Conservation (phyloP, 2,329 filamentous ascomycete genomes). For the Hypocrella siamensis region DNA sequence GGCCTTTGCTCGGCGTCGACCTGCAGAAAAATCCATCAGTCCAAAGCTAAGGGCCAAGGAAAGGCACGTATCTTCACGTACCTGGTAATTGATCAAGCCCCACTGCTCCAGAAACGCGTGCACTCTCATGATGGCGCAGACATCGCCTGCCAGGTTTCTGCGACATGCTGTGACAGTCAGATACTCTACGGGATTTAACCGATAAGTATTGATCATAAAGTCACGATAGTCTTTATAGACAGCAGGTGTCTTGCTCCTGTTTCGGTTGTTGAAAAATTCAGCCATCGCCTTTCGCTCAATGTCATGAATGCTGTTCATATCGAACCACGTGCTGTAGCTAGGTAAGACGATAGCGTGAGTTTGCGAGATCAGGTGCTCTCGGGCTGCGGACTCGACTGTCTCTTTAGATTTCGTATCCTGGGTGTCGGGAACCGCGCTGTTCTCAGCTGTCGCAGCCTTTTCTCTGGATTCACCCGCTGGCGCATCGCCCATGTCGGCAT, state of each 20-base stretch:
- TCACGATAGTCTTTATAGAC: constrained; percentile 99
- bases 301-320: constrained; percentile 83
- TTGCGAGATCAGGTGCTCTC: constrained; percentile 82
- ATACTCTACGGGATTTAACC: constrained; percentile 89
- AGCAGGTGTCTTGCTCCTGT: constrained; percentile 91
- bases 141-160: constrained; percentile 87
- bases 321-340: constrained; percentile 97
- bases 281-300: constrained; percentile 90
- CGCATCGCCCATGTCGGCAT: constrained; percentile 69
- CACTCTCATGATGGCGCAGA: constrained; percentile 97
- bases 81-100: constrained; percentile 98
- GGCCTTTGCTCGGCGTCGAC: constrained; percentile 92
- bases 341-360: constrained; percentile 92
- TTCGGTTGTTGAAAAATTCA: constrained; percentile 97
- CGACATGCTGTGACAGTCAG: constrained; percentile 92
- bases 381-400: constrained; percentile 68
- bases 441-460: constrained; percentile 27
- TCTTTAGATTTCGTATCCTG: constrained; percentile 61
- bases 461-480: constrained; percentile 33
- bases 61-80: constrained; percentile 24
- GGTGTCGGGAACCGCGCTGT: constrained; percentile 29
- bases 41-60: not conserved
- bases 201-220: constrained; percentile 99
- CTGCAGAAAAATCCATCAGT: constrained; percentile 30
- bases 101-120: constrained; percentile 97